Evolutionary conservation across 805 yeast genomes (phyloP), one percentile per base, ranked within the genome.

Genomic region (Zygosaccharomyces lentus): DNA sequence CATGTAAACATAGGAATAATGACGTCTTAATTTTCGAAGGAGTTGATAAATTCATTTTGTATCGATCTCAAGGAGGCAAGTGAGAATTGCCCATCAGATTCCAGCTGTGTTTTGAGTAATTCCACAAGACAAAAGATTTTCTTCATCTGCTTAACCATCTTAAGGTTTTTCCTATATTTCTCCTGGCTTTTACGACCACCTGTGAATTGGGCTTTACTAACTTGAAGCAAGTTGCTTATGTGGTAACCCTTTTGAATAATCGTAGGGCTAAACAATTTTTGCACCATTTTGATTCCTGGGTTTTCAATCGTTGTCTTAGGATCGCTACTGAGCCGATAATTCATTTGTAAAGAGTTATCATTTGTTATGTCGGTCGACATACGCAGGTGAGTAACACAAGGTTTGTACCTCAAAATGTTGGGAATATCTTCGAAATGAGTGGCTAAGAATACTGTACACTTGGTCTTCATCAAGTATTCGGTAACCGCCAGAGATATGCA

Each of bases 401-500:
- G 59, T 25, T 61, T 64, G 2, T 54, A 51, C 3, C 57, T 54
- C n/a, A 76, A 48, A 0, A 67, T 55, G 16, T 58, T 59, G 0
- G 77, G 71, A 9, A 75, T 54, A 37, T 72, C 72, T 36, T 56
- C 64, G 47, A 73, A 75, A 61, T 75, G 80, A 0, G 80, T 74
- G 2, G 76, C 65, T 10, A 73, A 48, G 47, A 72, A 68, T 0
- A 71, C 69, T 0, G 64, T 59, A 17, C 69, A 58, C 4, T 52
- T 51, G 1, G 56, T 50, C 1, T 46, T 43, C 0, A 68, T 49
- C 9, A 75, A 50, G 38, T 61, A 59, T 48, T 76, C 77, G 19
- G 69, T 57, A 2, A 71, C 67, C 6, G 77, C 74, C 21, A 71
- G 60, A 2, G 78, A 72, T 2, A 80, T 68, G 1, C 82, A 67